Percentiles rank a stretch among this genome's conserved stretches.
Evolutionary conservation across 345 rosid genomes (phyloP).

Genomic region (Salix exigua): DNA sequence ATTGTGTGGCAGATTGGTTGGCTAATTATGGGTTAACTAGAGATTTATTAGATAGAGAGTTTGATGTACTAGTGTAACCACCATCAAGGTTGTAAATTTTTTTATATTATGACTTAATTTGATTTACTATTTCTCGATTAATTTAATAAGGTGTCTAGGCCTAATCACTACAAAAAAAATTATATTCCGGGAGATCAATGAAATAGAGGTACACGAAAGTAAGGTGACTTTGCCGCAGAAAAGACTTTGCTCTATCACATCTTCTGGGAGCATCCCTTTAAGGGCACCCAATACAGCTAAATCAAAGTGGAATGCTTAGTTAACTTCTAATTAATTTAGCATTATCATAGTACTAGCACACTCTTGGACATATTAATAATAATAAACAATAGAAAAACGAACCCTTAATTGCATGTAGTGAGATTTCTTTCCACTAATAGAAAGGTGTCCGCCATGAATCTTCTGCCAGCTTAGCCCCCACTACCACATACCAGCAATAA

Average conservation of each 20-base stretch:
- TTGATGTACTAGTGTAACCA: too few relatives aligned
- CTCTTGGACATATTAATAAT: neutral
- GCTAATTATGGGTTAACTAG: too few relatives aligned
- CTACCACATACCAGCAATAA: conserved; percentile 15
- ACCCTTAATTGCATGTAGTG: neutral
- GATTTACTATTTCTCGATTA: too few relatives aligned
- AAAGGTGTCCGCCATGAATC: conserved; percentile 19
- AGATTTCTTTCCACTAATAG: conserved; percentile 41
- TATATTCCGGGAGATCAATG: too few relatives aligned
- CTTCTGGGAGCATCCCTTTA: conserved; percentile 23
- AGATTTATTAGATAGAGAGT: too few relatives aligned
- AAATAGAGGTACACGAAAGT: neutral
- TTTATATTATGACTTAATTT: too few relatives aligned
- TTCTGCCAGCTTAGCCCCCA: conserved; percentile 27
- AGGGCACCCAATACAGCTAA: conserved; percentile 8
- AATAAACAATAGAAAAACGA: too few relatives aligned
- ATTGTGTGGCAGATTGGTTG: too few relatives aligned
- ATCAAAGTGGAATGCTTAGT: conserved; percentile 31
- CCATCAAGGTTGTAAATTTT: too few relatives aligned
- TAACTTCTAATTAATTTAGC: conserved; percentile 14
- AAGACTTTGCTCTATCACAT: neutral
- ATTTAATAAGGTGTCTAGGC: too few relatives aligned
- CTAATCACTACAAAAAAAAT: too few relatives aligned
- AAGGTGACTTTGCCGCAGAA: conserved; percentile 13
- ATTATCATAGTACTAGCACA: conserved; percentile 12